These are phyloP conservation scores for Chrysanthemum seticuspe DNA, from an alignment of 129 eudicot genomes.

Conservation along the genomic window DNA sequence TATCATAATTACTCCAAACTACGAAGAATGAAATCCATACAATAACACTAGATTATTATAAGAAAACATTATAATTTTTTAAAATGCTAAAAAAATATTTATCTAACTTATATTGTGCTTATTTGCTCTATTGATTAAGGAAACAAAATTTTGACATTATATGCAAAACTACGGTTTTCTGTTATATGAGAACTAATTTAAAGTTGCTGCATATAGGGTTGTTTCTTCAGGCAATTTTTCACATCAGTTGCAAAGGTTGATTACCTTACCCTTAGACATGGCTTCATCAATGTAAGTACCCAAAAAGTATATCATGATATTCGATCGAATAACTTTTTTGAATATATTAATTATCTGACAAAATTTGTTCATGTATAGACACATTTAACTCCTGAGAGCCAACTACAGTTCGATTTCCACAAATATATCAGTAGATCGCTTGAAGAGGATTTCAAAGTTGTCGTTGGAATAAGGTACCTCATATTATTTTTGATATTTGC, in stretches of 20 bases:
- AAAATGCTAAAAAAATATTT: no score
- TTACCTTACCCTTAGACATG: conserved; percentile 64
- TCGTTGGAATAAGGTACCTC: conserved; percentile 58
- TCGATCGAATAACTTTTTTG: no score
- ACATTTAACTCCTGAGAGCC: conserved; percentile 55
- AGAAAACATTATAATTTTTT: no score
- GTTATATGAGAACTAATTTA: neutral
- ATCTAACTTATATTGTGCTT: no score
- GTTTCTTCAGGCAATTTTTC: conserved; percentile 62
- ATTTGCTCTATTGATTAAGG: no score
- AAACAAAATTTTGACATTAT: no score
- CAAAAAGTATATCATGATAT: no score
- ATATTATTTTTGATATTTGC: neutral
- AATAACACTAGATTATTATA: no score
- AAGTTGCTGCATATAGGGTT: conserved; percentile 35
- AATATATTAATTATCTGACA: no score
- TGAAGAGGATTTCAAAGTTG: conserved; percentile 63
- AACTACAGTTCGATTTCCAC: conserved; percentile 47
- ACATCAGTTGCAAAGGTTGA: conserved; percentile 60
- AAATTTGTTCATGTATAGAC: conserved; percentile 28
- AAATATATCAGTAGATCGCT: conserved; percentile 60
- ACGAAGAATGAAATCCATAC: no score
- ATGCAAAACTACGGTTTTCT: neutral
- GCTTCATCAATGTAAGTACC: conserved; percentile 56
- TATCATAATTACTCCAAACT: no score